Conservation (phyloP, 2,329 filamentous ascomycete genomes). For the Clonostachys sp. region DNA sequence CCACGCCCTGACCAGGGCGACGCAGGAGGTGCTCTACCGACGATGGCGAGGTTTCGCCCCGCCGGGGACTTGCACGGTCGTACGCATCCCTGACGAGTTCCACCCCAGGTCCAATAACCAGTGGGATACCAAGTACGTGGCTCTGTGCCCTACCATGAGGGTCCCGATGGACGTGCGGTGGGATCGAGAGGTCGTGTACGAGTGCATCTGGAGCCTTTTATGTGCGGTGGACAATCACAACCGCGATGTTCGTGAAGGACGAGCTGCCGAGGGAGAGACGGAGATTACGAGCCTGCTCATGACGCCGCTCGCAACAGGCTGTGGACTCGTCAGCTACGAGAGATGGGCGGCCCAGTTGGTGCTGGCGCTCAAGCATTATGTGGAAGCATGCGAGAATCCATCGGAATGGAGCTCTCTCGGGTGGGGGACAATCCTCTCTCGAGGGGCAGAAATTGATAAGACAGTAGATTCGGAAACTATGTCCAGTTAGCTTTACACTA, state of each 20-base stretch:
- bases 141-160: slow-evolving; percentile 50
- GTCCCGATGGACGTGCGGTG: slow-evolving; percentile 34
- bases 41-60: slow-evolving; percentile 44
- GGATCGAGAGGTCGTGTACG: slow-evolving; percentile 48
- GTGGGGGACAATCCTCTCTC: slow-evolving; percentile 18
- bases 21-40: slow-evolving; percentile 37
- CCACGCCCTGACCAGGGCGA: slow-evolving; percentile 37
- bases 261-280: slow-evolving; percentile 1
- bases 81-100: slow-evolving; percentile 34
- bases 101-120: slow-evolving; percentile 20
- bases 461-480: neutral
- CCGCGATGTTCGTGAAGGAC: slow-evolving; percentile 9
- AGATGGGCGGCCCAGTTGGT: slow-evolving; percentile 45
- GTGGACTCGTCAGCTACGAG: slow-evolving; percentile 35
- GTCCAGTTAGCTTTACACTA: no score
- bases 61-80: slow-evolving; percentile 42
- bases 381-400: slow-evolving; percentile 36
- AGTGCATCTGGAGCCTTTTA: slow-evolving; percentile 47
- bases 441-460: neutral
- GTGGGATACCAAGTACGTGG: slow-evolving; percentile 36
- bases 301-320: slow-evolving; percentile 46
- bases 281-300: slow-evolving; percentile 39
- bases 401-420: slow-evolving; percentile 32
- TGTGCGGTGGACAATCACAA: slow-evolving; percentile 44
- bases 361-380: slow-evolving; percentile 45